phyloP scores from a whole-genome alignment of 1,139 yeast genomes.

The Pichia sorboxylosa region DNA sequence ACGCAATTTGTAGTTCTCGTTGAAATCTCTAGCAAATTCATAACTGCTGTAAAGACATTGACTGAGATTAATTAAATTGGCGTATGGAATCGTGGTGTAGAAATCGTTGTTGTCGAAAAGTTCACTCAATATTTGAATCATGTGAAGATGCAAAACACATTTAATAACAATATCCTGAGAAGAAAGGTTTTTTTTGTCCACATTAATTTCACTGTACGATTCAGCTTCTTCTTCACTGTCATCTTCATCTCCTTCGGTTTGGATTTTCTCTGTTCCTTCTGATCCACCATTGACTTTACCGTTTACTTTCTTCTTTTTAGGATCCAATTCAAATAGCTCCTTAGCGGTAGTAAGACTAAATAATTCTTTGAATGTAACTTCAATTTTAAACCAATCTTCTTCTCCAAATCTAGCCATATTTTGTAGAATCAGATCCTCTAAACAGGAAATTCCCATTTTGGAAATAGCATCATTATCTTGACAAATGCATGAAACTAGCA shows the following conservation, averaged over 20 bases:
- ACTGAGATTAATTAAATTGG: conserved; percentile 48
- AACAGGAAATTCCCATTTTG: conserved; percentile 82
- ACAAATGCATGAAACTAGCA: conserved; percentile 79
- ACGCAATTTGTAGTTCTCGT: conserved; percentile 78
- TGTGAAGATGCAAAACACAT: conserved; percentile 77
- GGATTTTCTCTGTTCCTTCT: conserved; percentile 5
- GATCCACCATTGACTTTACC: neutral
- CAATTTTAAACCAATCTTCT: conserved; percentile 67
- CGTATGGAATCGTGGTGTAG: conserved; percentile 57
- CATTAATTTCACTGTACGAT: conserved; percentile 8
- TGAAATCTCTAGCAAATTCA: conserved; percentile 74
- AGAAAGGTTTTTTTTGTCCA: conserved; percentile 5
- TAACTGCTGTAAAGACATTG: conserved; percentile 56
- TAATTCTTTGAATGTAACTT: conserved; percentile 49
- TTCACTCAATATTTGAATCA: conserved; percentile 82
- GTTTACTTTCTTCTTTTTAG: conserved; percentile 29
- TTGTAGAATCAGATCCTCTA: conserved; percentile 63
- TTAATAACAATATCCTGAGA: conserved; percentile 64
- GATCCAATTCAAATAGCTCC: conserved; percentile 69
- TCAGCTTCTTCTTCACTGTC: conserved; percentile 7
- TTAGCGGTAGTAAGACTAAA: conserved; percentile 78
- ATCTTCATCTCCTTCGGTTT: conserved; percentile 23
- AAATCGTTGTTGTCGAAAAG: conserved; percentile 61
- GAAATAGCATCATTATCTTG: conserved; percentile 97
- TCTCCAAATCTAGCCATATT: conserved; percentile 55